Evolutionary conservation across 352 stramenopile genomes (phyloP), one percentile per base, ranked within the genome.

Genomic region (Pythium aquatile): DNA sequence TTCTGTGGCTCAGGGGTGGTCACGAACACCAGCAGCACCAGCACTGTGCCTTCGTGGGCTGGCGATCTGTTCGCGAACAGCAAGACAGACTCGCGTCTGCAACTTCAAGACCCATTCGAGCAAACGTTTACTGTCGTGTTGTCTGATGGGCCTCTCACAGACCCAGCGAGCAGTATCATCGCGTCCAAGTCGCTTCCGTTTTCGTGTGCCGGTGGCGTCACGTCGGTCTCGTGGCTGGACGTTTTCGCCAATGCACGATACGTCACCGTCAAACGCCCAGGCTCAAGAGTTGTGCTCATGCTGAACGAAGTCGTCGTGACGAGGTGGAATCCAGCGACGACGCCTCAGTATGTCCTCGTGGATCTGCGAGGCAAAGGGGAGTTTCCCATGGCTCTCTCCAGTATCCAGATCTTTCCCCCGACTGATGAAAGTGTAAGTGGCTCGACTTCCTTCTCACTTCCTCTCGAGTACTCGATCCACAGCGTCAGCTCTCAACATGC

Each of bases 271-370:
- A 60, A 67, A 8, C 85, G 77, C 16, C 61, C 53, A 24, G 77
- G 76, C 1, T 16, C 29, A 0, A 65, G 66, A 0, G 63, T 79
- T 0, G n/a, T 47, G 2, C 63, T 91, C 20, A 91, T 91, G 82
- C 70, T 91, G 30, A 88, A 88, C 26, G 82, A 91, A 69, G 78
- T 91, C 2, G 70, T 87, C 42, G 77, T 91, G 32, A 58, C 67
- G 6, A 70, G 78, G 11, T 91, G 82, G 82, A 91, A 91, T 33
- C 75, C 82, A 37, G 68, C 71, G 11, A 71, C 73, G 9, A 73
- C 66, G 8, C 74, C 79, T 1, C 70, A 72, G 9, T 87, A 78
- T 44, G 24, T 91, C 20, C 51, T 89, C 14, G 29, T 89, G 2
- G 78, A 87, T 42, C 48, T 91, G 30, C 82, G 83, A 55, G 72